Evolutionary conservation across 257 asterid genomes (phyloP), one percentile per base, ranked within the genome.

Genomic region (Ehretia macrophylla): DNA sequence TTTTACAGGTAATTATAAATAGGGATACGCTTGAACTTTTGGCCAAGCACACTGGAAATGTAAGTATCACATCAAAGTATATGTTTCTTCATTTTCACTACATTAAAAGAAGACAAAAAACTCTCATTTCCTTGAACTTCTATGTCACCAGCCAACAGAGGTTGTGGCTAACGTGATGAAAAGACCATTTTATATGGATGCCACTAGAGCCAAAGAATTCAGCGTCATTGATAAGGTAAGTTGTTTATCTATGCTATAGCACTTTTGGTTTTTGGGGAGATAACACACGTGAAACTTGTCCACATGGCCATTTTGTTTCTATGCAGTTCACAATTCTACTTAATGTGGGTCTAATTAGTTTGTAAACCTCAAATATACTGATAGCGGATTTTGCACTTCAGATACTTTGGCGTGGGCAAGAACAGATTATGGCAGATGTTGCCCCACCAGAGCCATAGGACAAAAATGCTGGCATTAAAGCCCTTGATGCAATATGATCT

Each of bases 11-110:
- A 17, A 73, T 85, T 53, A 59, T 72, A 60, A 79, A 84, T 74
- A 79, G 95, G 72, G 98, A 92, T 68, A 73, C 32, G 52, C 84
- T 85, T 49, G 59, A 77, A 72, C 96, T 92, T 60, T 47, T 92
- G 52, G 90, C 97, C 11, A 76, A 78, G 79, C 98, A 88, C 80
- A 88, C 97, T 57, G 95, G 79, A 78, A 86, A 85, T 48, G 98
- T 92, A 70, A 86, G 98, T 79, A 48, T 65, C 66, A 66, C 51
- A n/a, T 1, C 44, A 10, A 51, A 23, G 56, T 10, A 56, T 23
- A 44, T 17, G n/a, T n/a, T n/a, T n/a, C n/a, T 52, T 60, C 17
- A 11, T 42, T 79, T 53, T 51, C 42, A 32, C 52, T 56, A 57
- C 59, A 42, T 16, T 37, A 68, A 59, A 14, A 42, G 5, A 46